Percentiles rank a stretch among this genome's conserved stretches.
phyloP scores from a whole-genome alignment of 2,329 filamentous ascomycete species.

The Bipolaris cookei region DNA sequence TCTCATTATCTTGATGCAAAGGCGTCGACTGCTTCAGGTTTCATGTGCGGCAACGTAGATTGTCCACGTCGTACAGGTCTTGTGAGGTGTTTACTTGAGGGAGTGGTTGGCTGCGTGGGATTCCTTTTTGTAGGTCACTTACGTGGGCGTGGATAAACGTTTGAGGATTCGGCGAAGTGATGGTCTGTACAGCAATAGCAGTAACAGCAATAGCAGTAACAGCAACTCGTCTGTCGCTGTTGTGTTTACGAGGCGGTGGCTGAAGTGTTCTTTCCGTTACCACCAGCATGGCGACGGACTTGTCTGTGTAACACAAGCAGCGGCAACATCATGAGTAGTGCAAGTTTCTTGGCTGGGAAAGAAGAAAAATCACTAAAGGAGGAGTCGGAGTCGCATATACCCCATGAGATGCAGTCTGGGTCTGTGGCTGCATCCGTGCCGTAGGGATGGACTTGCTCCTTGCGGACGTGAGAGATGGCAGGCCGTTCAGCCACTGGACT shows the following conservation, averaged over 20 bases:
- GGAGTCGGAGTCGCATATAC: background rate
- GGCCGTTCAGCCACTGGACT: background rate
- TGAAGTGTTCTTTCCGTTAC: background rate
- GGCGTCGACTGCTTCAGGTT: slow-evolving; percentile 25
- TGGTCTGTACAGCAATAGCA: too few relatives aligned
- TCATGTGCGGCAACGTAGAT: slow-evolving; percentile 13
- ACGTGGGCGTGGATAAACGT: background rate
- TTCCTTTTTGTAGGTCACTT: background rate
- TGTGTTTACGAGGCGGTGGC: background rate
- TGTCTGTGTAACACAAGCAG: slow-evolving; percentile 4
- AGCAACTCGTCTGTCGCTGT: background rate
- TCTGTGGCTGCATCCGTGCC: background rate
- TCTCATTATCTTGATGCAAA: slow-evolving; percentile 27
- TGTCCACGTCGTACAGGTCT: too few relatives aligned
- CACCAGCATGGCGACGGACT: background rate
- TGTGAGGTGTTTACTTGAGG: background rate
- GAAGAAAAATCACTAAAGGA: background rate
- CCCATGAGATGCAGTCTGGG: background rate
- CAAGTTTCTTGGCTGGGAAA: background rate
- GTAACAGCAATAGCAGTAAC: background rate
- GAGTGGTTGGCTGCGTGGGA: background rate
- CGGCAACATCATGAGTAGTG: slow-evolving; percentile 13
- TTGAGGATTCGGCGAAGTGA: too few relatives aligned
- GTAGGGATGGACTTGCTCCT: background rate
- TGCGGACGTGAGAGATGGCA: background rate